Conservation (phyloP, 2,329 filamentous ascomycete genomes). For the Aspergillus intermedius region DNA sequence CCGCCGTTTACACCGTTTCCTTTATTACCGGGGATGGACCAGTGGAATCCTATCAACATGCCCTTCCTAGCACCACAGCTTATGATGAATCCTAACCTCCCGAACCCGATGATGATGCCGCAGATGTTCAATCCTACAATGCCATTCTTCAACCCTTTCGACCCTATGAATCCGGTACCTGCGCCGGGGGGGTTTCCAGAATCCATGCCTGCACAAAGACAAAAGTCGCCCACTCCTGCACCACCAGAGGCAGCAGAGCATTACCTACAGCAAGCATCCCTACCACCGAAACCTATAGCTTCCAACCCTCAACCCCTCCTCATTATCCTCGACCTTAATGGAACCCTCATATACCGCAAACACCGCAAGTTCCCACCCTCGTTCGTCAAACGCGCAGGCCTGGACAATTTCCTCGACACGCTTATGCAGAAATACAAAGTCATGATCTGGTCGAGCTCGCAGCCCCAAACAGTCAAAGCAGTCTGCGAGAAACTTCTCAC, state of each 20-base stretch:
- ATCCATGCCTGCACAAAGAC: not conserved
- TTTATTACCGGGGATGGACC: not conserved
- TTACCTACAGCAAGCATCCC: slow-evolving; percentile 55
- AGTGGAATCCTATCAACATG: slow-evolving; percentile 7
- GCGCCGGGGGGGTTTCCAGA: slow-evolving; percentile 2
- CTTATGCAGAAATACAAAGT: slow-evolving; percentile 69
- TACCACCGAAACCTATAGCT: slow-evolving; percentile 37
- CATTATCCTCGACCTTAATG: slow-evolving; percentile 86
- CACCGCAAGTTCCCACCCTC: slow-evolving; percentile 42
- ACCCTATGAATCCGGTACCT: slow-evolving; percentile 2
- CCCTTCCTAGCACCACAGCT: slow-evolving; percentile 8
- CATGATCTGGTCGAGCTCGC: slow-evolving; percentile 87
- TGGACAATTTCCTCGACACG: slow-evolving; percentile 64
- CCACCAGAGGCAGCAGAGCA: slow-evolving; percentile 51
- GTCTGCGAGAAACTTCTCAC: slow-evolving; percentile 57
- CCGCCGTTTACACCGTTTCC: not conserved
- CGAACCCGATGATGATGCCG: slow-evolving; percentile 3
- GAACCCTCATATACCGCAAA: slow-evolving; percentile 73
- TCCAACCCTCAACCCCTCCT: slow-evolving; percentile 57
- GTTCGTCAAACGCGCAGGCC: slow-evolving; percentile 62
- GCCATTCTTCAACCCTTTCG: slow-evolving; percentile 4
- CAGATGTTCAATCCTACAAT: slow-evolving; percentile 6
- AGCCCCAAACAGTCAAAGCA: slow-evolving; percentile 60
- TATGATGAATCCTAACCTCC: slow-evolving; percentile 9
- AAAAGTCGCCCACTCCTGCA: slow-evolving; percentile 16